Conservation (phyloP, 1,284 basidiomycete genomes). For the Erythrobasidium hasegawianum region DNA sequence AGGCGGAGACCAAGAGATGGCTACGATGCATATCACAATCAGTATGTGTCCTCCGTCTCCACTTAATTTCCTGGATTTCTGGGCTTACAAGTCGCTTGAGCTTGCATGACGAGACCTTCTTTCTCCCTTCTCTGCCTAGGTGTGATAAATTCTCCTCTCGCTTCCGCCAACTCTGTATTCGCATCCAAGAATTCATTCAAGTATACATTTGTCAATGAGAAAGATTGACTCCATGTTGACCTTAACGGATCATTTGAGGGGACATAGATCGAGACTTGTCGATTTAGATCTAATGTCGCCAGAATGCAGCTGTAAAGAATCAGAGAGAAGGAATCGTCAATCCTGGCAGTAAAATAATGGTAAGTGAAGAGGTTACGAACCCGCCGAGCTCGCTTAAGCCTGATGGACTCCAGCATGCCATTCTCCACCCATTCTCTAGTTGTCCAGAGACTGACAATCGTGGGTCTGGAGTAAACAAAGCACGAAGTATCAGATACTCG, state of each 20-base stretch:
- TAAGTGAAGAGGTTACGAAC: too few species aligned
- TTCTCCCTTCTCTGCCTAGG: slow-evolving; percentile 3
- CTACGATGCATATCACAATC: not conserved
- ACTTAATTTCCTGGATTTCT: too few species aligned
- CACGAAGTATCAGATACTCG: too few species aligned
- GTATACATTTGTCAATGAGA: slow-evolving; percentile 17
- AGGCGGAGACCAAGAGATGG: slow-evolving; percentile 18
- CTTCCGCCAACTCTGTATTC: not conserved
- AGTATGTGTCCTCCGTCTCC: too few species aligned
- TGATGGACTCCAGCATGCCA: slow-evolving; percentile 31
- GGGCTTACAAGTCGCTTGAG: slow-evolving; percentile 27
- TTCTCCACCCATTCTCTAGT: slow-evolving; percentile 29
- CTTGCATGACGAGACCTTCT: slow-evolving; percentile 1
- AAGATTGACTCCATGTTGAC: slow-evolving; percentile 10
- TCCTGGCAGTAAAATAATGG: too few species aligned
- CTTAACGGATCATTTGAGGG: slow-evolving; percentile 12
- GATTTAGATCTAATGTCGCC: slow-evolving; percentile 20
- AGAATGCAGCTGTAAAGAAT: slow-evolving; percentile 29
- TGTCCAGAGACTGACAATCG: slow-evolving; percentile 8
- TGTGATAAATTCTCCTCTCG: not conserved
- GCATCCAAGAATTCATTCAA: slow-evolving; percentile 4
- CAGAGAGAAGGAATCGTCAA: too few species aligned
- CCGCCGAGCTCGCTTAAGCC: slow-evolving; percentile 21
- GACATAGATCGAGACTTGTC: slow-evolving; percentile 15
- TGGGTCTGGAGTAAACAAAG: slow-evolving; percentile 1